Evolutionary conservation across 2,329 filamentous ascomycete species (phyloP), one percentile per base, ranked within the genome.

Genomic region (Talaromyces sp.): DNA sequence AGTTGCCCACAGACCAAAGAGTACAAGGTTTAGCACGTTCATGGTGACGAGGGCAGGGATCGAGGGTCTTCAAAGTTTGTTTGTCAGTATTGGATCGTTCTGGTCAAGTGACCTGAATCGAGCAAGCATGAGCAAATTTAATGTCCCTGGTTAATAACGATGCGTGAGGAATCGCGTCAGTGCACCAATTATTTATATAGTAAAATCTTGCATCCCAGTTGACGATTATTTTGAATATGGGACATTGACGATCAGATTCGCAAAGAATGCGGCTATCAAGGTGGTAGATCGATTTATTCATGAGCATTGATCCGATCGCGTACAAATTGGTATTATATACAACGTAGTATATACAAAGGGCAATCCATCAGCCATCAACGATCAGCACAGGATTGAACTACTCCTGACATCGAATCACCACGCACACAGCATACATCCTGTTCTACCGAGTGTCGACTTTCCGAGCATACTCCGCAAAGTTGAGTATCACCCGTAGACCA

Each of bases 21-120:
- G 13, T 31, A 8, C 5, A 6, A 31, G 4, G 27, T 31, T 31
- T n/a, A 24, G 14, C 33, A 31, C 48, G 11, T 33, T n/a, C 27
- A 31, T 16, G 47, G 47, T 16, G 27, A 31, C 31, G 16, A 56
- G 33, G n/a, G 6, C 19, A 24, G 3, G 31, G 50, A 37, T 56
- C 50, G 14, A 56, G 50, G 48, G 31, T 56, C 31, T 35, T 14
- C 31, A 37, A 37, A 52, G 13, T 52, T n/a, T 31, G 48, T 52
- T 52, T 33, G 27, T 52, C 48, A 52, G 48, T 31, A 27, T 33
- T 52, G 8, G 52, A 37, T 37, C 33, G 33, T 11, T 37, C 16
- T 56, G 52, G 31, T 56, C 52, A 56, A 56, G 52, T 56, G 52
- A 56, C 50, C 48, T 31, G 48, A 33, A 52, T 52, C 27, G 48